phyloP scores from a whole-genome alignment of 305 asterid species.

The Ilex paraguariensis region DNA sequence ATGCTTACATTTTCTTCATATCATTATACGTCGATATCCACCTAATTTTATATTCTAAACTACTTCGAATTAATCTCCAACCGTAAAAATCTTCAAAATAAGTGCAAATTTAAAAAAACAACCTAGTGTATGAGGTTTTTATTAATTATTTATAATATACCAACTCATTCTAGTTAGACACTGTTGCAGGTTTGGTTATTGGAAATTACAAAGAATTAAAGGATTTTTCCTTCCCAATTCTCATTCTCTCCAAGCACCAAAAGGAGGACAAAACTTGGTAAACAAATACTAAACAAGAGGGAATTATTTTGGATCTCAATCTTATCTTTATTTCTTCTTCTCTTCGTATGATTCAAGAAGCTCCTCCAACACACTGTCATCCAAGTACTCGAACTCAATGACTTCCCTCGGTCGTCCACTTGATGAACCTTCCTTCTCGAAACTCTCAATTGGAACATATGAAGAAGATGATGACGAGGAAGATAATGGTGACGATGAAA shows the following conservation, averaged over 20 bases:
- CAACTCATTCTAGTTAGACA: no score
- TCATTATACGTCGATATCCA: no score
- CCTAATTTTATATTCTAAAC: no score
- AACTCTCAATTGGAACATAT: background rate
- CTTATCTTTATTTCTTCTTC: conserved; percentile 25
- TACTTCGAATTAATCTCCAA: no score
- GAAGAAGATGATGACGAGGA: background rate
- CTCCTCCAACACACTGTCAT: conserved; percentile 41
- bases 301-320: background rate
- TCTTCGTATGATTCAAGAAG: conserved; percentile 36
- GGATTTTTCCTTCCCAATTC: background rate
- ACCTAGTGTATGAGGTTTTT: no score
- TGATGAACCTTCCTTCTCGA: conserved; percentile 3
- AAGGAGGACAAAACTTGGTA: background rate
- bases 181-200: no score
- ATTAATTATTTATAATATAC: no score
- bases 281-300: background rate
- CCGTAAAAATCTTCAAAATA: no score
- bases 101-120: no score
- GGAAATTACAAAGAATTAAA: no score
- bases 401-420: conserved; percentile 10
- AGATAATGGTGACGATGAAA: background rate
- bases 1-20: no score
- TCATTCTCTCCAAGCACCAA: background rate
- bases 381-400: conserved; percentile 28